phyloP scores from a whole-genome alignment of 2,329 filamentous ascomycete genomes.

The Ceratocystis alfenasii region DNA sequence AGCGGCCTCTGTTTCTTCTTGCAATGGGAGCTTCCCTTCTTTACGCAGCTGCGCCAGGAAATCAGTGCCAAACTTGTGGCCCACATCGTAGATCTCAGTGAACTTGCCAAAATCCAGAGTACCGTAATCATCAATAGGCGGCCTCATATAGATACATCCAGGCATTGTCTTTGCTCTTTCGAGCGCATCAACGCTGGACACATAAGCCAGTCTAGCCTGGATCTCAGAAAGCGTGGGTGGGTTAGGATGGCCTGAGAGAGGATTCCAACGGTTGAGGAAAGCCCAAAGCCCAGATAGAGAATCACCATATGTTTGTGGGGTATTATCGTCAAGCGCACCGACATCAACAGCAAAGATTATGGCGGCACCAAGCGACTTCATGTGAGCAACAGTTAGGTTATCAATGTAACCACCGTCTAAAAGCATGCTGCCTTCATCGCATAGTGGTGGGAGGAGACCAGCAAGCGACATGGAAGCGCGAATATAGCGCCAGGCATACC shows the following conservation, averaged over 20 bases:
- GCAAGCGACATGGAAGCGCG: constrained; percentile 94
- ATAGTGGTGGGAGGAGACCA: constrained; percentile 81
- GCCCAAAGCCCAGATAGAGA: constrained; percentile 93
- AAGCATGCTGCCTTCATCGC: constrained; percentile 93
- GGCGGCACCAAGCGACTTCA: constrained; percentile 87
- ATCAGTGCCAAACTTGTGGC: constrained; percentile 73
- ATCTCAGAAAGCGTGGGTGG: constrained; percentile 93
- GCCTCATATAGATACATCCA: constrained; percentile 92
- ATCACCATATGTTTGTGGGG: constrained; percentile 85
- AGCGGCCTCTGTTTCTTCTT: constrained; percentile 51
- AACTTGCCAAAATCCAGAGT: constrained; percentile 96
- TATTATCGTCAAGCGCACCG: constrained; percentile 80
- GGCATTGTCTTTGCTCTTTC: constrained; percentile 84
- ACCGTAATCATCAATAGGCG: constrained; percentile 84
- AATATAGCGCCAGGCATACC: constrained; percentile 96
- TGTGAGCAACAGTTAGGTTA: constrained; percentile 91
- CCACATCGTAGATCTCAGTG: constrained; percentile 87
- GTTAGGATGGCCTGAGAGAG: constrained; percentile 77
- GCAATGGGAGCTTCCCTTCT: constrained; percentile 59
- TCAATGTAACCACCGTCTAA: constrained; percentile 95
- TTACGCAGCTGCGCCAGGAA: constrained; percentile 67
- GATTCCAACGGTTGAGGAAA: constrained; percentile 91
- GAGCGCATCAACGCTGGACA: constrained; percentile 84
- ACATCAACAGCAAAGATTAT: constrained; percentile 95
- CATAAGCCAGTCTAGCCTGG: constrained; percentile 86